Base-by-base conservation (phyloP, 2,329 filamentous ascomycete species). In the Talaromyces sp. region DNA sequence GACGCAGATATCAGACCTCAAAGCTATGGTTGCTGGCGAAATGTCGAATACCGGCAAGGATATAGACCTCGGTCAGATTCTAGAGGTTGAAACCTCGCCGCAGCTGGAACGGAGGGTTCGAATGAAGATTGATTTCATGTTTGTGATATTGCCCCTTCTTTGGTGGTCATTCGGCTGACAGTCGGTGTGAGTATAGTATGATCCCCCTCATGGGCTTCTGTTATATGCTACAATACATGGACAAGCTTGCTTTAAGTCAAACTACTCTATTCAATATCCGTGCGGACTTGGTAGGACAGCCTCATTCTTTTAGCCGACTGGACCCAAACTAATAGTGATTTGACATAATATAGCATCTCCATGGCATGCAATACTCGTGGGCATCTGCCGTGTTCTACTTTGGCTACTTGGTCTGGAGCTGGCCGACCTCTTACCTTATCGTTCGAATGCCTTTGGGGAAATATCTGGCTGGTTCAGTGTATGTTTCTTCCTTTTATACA, bases 181-280 rank as follows among this genome's bases (percentile, higher is more conserved):
- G 50, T 0, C 7, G 5, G 28, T 18, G 18, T 44, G 5, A n/a
- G n/a, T 0, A 7, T 25, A 61, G 60, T 48, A 35, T 73, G 54
- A 70, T 73, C 1, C 71, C 71, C 1, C 18, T 71, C 18, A 72
- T 74, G 68, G 69, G 67, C 11, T 55, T 70, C 11, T 71, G 68
- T 52, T 74, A 73, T 54, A 69, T 72, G 67, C 64, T 71, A 62
- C 68, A 69, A 55, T 72, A 65, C 50, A 69, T 74, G 67, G 70
- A 74, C 64, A 74, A 74, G 55, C 54, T 71, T 23, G 70, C 71
- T 8, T 63, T 74, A n/a, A 73, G 70, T 52, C 68, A 70, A 35
- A 65, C 71, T 12, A 71, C 71, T 1, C 48, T 73, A 5, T 69
- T 74, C 57, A 67, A 67, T 7, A 62, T 72, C 8, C 66, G 67